These are phyloP conservation scores for Trichoderma orchidacearum DNA, from an alignment of 495 filamentous ascomycete species.

Conservation along the genomic window DNA sequence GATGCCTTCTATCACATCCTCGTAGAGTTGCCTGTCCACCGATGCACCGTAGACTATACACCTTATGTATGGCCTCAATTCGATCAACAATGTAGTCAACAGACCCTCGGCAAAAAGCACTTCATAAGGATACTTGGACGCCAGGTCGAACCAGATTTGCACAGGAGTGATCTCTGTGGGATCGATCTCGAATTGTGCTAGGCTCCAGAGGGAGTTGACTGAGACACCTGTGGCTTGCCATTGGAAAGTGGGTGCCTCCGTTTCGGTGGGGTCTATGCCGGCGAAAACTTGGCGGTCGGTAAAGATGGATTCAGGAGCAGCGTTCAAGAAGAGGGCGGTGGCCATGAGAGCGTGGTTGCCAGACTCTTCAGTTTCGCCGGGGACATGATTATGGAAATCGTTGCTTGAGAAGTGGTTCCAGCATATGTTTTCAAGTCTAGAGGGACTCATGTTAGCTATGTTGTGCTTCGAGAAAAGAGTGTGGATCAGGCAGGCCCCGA, in stretches of 20 bases:
- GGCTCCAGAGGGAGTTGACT: slow-evolving; percentile 20
- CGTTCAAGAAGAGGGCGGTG: slow-evolving; percentile 14
- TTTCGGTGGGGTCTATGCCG: slow-evolving; percentile 1
- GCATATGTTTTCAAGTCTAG: slow-evolving; percentile 36
- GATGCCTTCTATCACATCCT: slow-evolving; percentile 20
- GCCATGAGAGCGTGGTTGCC: slow-evolving; percentile 33
- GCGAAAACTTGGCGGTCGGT: not conserved
- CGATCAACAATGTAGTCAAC: slow-evolving; percentile 16
- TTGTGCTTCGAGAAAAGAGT: not conserved
- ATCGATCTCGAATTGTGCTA: slow-evolving; percentile 21
- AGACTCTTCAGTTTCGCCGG: slow-evolving; percentile 11
- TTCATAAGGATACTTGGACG: slow-evolving; percentile 10
- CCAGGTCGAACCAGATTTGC: slow-evolving; percentile 37
- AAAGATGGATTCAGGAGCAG: slow-evolving; percentile 7
- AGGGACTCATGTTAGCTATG: not conserved
- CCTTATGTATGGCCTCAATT: slow-evolving; percentile 16
- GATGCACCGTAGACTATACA: slow-evolving; percentile 30
- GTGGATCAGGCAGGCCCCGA: not conserved
- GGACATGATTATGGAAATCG: slow-evolving; percentile 12
- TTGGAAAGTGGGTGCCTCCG: not conserved
- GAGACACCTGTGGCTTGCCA: slow-evolving; percentile 18
- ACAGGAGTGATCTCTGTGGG: slow-evolving; percentile 31
- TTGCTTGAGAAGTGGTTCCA: slow-evolving; percentile 27
- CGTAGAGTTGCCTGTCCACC: slow-evolving; percentile 24
- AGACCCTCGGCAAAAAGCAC: slow-evolving; percentile 9